Conservation (phyloP, 345 rosid genomes). For the Hibiscus tridactylites region DNA sequence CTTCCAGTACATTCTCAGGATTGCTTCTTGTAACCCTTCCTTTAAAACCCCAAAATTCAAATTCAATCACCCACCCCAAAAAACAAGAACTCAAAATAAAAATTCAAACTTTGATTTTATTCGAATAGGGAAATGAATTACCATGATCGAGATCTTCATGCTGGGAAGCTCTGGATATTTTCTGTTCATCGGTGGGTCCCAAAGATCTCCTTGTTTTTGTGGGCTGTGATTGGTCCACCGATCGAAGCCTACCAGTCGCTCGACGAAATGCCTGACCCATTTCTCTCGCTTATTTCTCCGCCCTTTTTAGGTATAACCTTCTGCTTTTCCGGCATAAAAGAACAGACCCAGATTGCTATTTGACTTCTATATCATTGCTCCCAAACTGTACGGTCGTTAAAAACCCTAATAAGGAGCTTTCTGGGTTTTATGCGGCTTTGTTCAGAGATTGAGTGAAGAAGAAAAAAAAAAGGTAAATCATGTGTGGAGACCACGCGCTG, state of each 20-base stretch:
- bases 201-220: conserved; percentile 27
- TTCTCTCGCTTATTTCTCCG: background rate
- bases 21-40: conserved; percentile 31
- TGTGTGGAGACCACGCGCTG: conserved; percentile 1
- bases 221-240: conserved; percentile 35
- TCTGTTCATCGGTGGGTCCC: conserved; percentile 21
- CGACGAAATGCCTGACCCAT: conserved; percentile 99
- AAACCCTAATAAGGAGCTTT: background rate
- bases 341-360: background rate
- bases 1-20: conserved; percentile 51
- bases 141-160: conserved; percentile 24
- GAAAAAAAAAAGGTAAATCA: background rate
- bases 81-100: background rate
- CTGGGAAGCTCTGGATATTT: conserved; percentile 22
- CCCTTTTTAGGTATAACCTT: background rate
- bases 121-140: conserved; percentile 10
- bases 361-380: background rate
- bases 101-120: background rate
- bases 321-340: background rate
- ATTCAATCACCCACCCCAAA: background rate
- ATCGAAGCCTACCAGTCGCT: conserved; percentile 66
- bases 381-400: background rate
- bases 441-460: background rate
- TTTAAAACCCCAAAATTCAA: background rate
- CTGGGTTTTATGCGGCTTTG: background rate